Percentiles rank a stretch among this genome's conserved stretches.
These are phyloP conservation scores for Auricularia heimuer DNA, from an alignment of 768 basidiomycete genomes.

Conservation along the genomic window DNA sequence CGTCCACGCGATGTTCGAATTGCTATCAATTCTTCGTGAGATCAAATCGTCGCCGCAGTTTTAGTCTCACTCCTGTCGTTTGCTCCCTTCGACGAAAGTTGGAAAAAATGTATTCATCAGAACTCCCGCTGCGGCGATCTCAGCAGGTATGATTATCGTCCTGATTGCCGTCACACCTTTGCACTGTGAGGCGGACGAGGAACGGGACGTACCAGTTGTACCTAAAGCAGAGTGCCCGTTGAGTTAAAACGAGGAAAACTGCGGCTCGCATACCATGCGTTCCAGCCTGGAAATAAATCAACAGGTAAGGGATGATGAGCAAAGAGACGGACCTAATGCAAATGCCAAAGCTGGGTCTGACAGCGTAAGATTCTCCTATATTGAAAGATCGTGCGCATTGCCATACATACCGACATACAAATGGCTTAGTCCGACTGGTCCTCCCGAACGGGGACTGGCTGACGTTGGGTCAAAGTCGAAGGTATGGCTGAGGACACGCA, in stretches of 20 bases:
- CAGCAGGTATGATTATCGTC: constrained; percentile 58
- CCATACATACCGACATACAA: constrained; percentile 10
- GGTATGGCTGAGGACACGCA: neutral
- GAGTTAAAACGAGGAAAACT: neutral
- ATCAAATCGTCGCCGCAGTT: neutral
- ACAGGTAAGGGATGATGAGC: no score
- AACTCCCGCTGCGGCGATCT: constrained; percentile 62
- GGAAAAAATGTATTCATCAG: constrained; percentile 32
- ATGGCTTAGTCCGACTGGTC: constrained; percentile 16
- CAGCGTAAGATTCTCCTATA: no score
- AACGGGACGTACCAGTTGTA: neutral
- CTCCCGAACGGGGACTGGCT: constrained; percentile 12
- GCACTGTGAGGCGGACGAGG: no score
- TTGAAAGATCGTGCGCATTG: no score
- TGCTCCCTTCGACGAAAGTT: neutral
- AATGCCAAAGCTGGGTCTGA: constrained; percentile 13
- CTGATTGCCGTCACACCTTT: constrained; percentile 5
- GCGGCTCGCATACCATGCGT: neutral
- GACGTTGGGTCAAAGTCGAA: neutral
- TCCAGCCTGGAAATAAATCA: constrained; percentile 3
- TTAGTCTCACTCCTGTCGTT: neutral
- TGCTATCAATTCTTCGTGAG: neutral
- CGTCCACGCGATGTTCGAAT: neutral
- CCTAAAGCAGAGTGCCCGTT: neutral
- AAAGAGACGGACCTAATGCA: constrained; percentile 4